Evolutionary conservation across 257 asterid genomes (phyloP).

Genomic region (Nicotiana tabacum): DNA sequence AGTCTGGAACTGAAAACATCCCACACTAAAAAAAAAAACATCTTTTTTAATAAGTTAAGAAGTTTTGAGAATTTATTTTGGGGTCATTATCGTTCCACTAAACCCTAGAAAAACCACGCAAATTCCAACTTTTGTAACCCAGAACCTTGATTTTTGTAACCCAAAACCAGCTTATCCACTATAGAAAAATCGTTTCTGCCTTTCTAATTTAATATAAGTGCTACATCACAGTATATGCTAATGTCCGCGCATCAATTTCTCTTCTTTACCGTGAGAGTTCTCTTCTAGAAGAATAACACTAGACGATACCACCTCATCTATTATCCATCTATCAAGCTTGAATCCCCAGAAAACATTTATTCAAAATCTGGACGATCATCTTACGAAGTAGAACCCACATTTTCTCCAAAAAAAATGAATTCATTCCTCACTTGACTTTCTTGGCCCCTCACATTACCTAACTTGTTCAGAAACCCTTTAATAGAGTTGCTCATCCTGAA

Average conservation of each 20-base stretch:
- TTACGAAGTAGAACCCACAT: not conserved
- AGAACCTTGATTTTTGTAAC: no score
- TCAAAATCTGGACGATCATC: constrained; percentile 3
- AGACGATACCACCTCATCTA: not conserved
- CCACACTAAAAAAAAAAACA: not conserved
- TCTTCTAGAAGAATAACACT: not conserved
- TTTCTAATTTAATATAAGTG: not conserved
- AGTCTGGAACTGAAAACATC: no score
- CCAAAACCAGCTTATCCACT: not conserved
- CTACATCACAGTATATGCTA: not conserved
- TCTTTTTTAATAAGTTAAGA: no score
- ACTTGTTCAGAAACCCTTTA: not conserved
- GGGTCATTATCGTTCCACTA: no score
- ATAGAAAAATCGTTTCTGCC: not conserved
- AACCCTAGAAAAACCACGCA: no score
- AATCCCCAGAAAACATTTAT: not conserved
- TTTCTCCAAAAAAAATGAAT: not conserved
- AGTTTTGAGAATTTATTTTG: no score
- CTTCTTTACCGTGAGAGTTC: not conserved
- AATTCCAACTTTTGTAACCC: no score
- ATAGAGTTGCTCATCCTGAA: not conserved
- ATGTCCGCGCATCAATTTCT: not conserved
- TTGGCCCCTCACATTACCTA: not conserved
- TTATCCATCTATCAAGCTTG: not conserved
- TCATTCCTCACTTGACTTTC: not conserved